Conservation (phyloP, 352 stramenopile genomes). For the Ochromonadaceae sp. region DNA sequence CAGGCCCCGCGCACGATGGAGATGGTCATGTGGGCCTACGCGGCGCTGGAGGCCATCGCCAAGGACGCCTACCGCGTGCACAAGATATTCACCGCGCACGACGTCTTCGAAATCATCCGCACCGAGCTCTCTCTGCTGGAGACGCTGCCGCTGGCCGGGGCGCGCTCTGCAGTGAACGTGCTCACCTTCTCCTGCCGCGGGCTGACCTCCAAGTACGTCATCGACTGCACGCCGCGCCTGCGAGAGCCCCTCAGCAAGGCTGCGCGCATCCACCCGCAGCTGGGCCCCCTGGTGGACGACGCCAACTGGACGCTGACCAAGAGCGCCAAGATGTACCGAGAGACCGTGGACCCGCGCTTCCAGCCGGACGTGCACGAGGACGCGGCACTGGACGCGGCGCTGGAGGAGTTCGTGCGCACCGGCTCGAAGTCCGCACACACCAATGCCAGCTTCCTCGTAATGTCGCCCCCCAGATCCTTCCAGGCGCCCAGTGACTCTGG, state of each 20-base stretch:
- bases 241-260: neutral
- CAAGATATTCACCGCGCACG: neutral
- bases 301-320: constrained; percentile 14
- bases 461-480: neutral
- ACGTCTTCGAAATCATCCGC: neutral
- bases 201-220: neutral
- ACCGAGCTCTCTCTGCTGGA: neutral
- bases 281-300: neutral
- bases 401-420: constrained; percentile 6
- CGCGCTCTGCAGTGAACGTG: neutral
- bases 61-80: neutral
- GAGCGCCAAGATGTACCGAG: neutral
- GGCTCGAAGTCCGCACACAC: too few relatives aligned
- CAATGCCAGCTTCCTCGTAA: too few relatives aligned
- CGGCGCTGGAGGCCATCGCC: neutral
- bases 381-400: neutral
- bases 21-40: neutral
- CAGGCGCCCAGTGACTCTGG: neutral
- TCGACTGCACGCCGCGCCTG: neutral
- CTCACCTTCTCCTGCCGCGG: neutral
- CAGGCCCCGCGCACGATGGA: neutral
- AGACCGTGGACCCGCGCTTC: neutral
- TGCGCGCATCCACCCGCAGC: neutral
- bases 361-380: neutral
- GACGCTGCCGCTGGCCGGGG: neutral